A percentile compares a stretch with the other conserved stretches of the same genome.
Conservation (phyloP, 2,329 filamentous ascomycete genomes). For the Cryoendolithus antarcticus region DNA sequence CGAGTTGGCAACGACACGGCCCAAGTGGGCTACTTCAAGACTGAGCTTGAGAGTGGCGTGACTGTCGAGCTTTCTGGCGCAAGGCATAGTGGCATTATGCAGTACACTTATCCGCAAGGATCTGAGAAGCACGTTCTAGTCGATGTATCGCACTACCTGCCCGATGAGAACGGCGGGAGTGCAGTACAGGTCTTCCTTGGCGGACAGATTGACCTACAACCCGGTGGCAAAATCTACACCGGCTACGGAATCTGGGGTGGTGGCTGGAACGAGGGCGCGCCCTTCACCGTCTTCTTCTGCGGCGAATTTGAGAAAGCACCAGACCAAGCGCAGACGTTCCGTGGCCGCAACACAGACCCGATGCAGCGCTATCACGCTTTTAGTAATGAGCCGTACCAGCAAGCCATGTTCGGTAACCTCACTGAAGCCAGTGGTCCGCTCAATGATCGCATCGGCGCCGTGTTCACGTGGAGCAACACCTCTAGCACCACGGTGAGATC, state of each 20-base stretch:
- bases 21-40: constrained; percentile 50
- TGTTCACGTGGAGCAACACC: constrained; percentile 35
- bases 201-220: constrained; percentile 43
- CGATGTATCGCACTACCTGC: constrained; percentile 52
- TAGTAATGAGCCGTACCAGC: constrained; percentile 14
- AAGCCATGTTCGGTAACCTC: constrained; percentile 28
- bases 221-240: constrained; percentile 38
- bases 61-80: constrained; percentile 46
- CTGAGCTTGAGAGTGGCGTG: constrained; percentile 43
- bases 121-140: constrained; percentile 40
- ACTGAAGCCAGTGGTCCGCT: constrained; percentile 17
- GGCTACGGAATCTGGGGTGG: constrained; percentile 50
- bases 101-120: constrained; percentile 44
- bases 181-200: constrained; percentile 45
- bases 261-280: constrained; percentile 50
- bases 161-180: constrained; percentile 40
- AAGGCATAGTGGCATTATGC: constrained; percentile 44
- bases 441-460: constrained; percentile 37
- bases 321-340: constrained; percentile 22
- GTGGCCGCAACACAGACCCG: constrained; percentile 18
- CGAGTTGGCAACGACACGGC: constrained; percentile 28
- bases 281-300: constrained; percentile 51
- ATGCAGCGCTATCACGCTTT: constrained; percentile 12
- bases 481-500: constrained; percentile 32
- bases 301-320: constrained; percentile 43